Percentiles rank a stretch among this genome's conserved stretches.
phyloP scores from a whole-genome alignment of 345 rosid genomes.

The Pistacia integerrima region DNA sequence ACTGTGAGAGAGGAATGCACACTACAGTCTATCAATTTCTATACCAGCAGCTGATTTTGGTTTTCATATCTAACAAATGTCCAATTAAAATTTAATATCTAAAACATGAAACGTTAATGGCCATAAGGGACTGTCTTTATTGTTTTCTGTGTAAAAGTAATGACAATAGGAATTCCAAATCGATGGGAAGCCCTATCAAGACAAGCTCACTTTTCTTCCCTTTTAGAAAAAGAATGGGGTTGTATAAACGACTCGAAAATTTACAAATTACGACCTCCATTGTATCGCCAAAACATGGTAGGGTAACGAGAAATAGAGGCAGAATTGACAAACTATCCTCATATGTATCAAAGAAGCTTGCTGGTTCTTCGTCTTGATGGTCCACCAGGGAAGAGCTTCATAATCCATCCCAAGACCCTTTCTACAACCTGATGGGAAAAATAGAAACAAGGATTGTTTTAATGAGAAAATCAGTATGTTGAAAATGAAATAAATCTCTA shows the following conservation, averaged over 20 bases:
- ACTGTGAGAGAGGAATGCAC: not conserved
- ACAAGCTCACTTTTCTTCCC: conserved; percentile 22
- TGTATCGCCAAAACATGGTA: conserved; percentile 23
- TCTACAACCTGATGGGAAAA: conserved; percentile 74
- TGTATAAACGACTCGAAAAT: conserved; percentile 36
- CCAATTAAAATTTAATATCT: conserved; percentile 15
- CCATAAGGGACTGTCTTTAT: not conserved
- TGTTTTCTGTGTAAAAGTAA: conserved; percentile 27
- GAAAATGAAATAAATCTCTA: not conserved
- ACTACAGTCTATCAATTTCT: not conserved
- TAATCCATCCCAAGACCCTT: conserved; percentile 97
- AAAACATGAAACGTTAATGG: conserved; percentile 10
- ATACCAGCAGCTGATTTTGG: conserved; percentile 13
- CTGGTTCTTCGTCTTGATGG: conserved; percentile 79
- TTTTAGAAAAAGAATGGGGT: conserved; percentile 35
- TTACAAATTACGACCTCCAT: conserved; percentile 42
- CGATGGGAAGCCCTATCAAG: conserved; percentile 14
- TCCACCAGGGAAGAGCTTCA: conserved; percentile 98
- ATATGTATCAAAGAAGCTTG: conserved; percentile 66
- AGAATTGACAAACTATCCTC: conserved; percentile 18
- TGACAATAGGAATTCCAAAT: conserved; percentile 20
- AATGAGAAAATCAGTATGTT: not conserved
- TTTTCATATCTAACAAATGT: conserved; percentile 11
- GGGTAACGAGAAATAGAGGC: conserved; percentile 4
- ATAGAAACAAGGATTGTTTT: not conserved